Base-by-base conservation (phyloP, 73 alveolate genomes). In the Paramecium bursaria region DNA sequence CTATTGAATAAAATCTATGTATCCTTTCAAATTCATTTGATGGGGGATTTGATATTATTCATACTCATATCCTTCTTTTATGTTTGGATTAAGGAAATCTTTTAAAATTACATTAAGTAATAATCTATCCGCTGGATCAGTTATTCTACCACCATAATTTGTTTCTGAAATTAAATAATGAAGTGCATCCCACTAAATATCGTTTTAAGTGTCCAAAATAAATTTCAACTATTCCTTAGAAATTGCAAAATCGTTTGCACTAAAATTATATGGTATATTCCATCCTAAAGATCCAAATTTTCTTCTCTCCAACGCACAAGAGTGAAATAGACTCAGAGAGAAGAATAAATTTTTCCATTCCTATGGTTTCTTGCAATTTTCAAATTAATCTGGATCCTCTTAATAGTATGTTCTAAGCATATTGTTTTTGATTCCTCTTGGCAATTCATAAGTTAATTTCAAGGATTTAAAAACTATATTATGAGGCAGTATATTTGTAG, bases 231-330 rank as follows among this genome's bases (percentile, higher is more conserved):
- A 86, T 49, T 91, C 92, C n/a, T 93, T 88, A 5, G 99, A 94
- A 30, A 98, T 94, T 88, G 91, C 97, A 29, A 95, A 91, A 73
- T 97, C 99, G 30, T 95, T 87, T 53, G 95, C 98, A 86, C 94
- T 95, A 76, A 97, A 97, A 86, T 92, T 94, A 60, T 97, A 97
- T 67, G 95, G 91, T 4, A 92, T 92, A 92, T 93, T 93, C 97
- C 98, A 97, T 7, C 99, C 99, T n/a, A 97, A 87, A 13, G 99
- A 95, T 0, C 99, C 99, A 89, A 75, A 97, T 86, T 92, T 96
- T 75, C 95, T 89, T 75, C 99, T 93, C 86, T 96, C 99, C 46
- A 88, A 90, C 1, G 95, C 97, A 4, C 93, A 88, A 2, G 99
- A 93, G 90, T 97, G 99, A 95, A 94, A 97, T 94, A 96, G 96